Base-by-base conservation (phyloP, 208 protist species). In the Naegleria fowleri region DNA sequence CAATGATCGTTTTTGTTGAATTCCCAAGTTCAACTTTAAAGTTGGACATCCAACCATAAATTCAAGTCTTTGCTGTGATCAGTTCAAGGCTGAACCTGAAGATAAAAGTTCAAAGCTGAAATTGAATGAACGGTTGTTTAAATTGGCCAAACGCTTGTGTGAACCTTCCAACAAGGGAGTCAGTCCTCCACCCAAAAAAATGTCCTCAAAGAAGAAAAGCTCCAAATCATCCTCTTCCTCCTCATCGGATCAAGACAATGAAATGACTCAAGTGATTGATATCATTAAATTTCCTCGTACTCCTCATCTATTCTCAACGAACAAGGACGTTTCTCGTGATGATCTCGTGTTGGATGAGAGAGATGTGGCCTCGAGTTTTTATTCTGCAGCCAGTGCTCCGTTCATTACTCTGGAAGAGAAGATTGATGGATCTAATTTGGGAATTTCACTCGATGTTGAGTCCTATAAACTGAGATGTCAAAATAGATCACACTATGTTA, bases 381-480 rank as follows among this genome's bases (percentile, higher is more conserved):
- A 89, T 40, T 29, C 41, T 5, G 3, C 2, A 11, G 13, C 43
- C 13, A 0, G 6, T 36, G 16, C 6, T 36, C 67, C 67, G 36
- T 33, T 93, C 36, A 51, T 94, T n/a, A 93, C 90, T 76, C 67
- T 94, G 0, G 93, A 94, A 89, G 93, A 94, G 38, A 94, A 94
- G 86, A 93, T 94, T 83, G 93, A 94, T 89, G 93, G 93, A 58
- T 76, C 92, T 43, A 94, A 94, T 90, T 91, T 94, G 39, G 93
- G 93, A 76, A 90, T 94, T 84, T 90, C 67, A 79, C 83, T 94
- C 29, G 91, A 92, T 52, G 86, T 89, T 6, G 90, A 48, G 67
- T 88, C 76, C 19, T 84, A 84, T 38, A 83, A 90, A 75, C 67
- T 94, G 0, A 36, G 88, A 25, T 88, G 58, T 29, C 93, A 94